Evolutionary conservation across 371 early-diverging fungal species (phyloP).

Genomic region (Lichtheimia hyalospora): DNA sequence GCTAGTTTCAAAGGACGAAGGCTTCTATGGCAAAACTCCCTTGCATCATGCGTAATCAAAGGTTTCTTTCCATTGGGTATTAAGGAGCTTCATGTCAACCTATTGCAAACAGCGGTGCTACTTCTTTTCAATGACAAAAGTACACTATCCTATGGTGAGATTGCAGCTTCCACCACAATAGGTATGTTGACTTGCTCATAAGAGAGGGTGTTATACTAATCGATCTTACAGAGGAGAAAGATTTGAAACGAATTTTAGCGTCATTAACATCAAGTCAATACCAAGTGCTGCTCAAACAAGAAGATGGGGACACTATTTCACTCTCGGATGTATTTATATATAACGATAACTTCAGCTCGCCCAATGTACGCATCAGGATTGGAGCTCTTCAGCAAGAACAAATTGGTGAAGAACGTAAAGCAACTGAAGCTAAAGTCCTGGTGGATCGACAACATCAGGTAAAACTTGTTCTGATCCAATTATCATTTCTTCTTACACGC

Average conservation of each 20-base stretch:
- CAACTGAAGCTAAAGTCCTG: slow-evolving; percentile 73
- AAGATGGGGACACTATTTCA: slow-evolving; percentile 15
- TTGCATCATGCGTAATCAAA: slow-evolving; percentile 74
- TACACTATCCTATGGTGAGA: slow-evolving; percentile 61
- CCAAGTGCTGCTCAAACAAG: slow-evolving; percentile 40
- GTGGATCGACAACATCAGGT: slow-evolving; percentile 78
- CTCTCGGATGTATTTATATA: slow-evolving; percentile 61
- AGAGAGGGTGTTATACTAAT: neutral
- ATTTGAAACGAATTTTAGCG: slow-evolving; percentile 73
- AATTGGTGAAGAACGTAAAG: slow-evolving; percentile 70
- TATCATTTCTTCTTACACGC: neutral
- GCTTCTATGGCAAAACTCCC: slow-evolving; percentile 82
- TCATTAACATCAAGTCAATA: slow-evolving; percentile 80
- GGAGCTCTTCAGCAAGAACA: slow-evolving; percentile 79
- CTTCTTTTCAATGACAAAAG: slow-evolving; percentile 71
- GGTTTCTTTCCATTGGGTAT: slow-evolving; percentile 59
- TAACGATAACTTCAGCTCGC: slow-evolving; percentile 68
- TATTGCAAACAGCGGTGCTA: slow-evolving; percentile 75
- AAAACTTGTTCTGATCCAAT: neutral
- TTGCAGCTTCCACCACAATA: slow-evolving; percentile 60
- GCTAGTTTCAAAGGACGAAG: slow-evolving; percentile 75
- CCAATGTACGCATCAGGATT: slow-evolving; percentile 71
- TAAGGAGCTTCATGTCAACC: slow-evolving; percentile 72
- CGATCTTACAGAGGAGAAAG: slow-evolving; percentile 54
- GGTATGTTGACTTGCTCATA: slow-evolving; percentile 29